Evolutionary conservation across 345 rosid species (phyloP).

Genomic region (Moricandia moricandioides): DNA sequence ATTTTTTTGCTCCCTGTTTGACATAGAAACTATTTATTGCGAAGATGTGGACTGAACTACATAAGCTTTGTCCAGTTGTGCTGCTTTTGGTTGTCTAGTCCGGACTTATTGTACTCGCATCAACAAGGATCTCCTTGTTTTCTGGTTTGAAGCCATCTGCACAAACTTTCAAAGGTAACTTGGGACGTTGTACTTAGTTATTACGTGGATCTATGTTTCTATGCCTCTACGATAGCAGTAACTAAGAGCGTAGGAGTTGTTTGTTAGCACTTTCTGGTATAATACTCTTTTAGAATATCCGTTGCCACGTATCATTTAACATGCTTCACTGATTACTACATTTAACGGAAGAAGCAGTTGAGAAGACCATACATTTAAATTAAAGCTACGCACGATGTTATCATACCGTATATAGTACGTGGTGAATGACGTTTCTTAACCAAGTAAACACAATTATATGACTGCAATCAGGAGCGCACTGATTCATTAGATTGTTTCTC

Average conservation of each 20-base stretch:
- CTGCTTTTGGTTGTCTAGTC: constrained; percentile 67
- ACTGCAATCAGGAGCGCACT: constrained; percentile 6
- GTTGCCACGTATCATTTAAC: constrained; percentile 5
- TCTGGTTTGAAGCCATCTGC: constrained; percentile 85
- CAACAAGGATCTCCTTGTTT: constrained; percentile 53
- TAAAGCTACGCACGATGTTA: constrained; percentile 8
- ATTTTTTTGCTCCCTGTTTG: background rate
- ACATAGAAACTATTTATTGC: background rate
- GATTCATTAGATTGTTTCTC: constrained; percentile 14
- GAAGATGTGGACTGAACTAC: constrained; percentile 17
- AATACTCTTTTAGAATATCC: constrained; percentile 17
- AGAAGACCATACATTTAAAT: constrained; percentile 10
- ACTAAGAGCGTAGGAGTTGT: constrained; percentile 22
- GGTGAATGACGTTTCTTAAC: background rate
- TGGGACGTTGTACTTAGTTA: constrained; percentile 15
- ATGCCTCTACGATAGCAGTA: constrained; percentile 2
- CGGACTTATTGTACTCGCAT: constrained; percentile 55
- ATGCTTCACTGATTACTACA: constrained; percentile 8
- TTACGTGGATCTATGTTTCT: constrained; percentile 16
- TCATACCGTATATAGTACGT: background rate
- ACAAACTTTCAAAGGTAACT: constrained; percentile 76
- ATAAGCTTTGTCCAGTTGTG: constrained; percentile 56
- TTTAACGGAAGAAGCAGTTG: constrained; percentile 2
- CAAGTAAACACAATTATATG: constrained; percentile 10
- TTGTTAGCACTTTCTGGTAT: constrained; percentile 12